Percentiles rank a stretch among this genome's conserved stretches.
Evolutionary conservation across 2,329 filamentous ascomycete genomes (phyloP).

Genomic region (Cryphonectria carpinicola): DNA sequence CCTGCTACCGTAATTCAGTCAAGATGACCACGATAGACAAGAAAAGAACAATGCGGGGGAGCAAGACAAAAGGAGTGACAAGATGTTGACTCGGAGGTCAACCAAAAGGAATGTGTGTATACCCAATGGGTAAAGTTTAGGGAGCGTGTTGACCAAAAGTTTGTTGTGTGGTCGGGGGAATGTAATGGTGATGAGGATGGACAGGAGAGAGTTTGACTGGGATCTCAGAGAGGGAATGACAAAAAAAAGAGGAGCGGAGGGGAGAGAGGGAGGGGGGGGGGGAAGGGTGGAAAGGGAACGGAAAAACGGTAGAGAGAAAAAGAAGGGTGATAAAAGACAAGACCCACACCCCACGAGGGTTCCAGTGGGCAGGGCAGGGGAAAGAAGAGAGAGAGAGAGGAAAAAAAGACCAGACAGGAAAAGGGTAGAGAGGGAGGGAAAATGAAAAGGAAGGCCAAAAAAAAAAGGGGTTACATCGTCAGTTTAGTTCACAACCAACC

Average conservation of each 20-base stretch:
- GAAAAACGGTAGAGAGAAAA: neutral
- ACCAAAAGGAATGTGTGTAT: slow-evolving; percentile 9
- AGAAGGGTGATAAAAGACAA: neutral
- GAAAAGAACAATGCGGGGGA: neutral
- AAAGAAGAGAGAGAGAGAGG: neutral
- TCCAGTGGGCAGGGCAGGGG: neutral
- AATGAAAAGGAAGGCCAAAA: neutral
- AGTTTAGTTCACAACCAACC: neutral
- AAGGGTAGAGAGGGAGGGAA: neutral
- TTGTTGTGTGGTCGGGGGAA: neutral
- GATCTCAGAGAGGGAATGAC: neutral
- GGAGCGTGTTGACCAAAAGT: slow-evolving; percentile 10
- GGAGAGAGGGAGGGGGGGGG: neutral
- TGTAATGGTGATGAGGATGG: slow-evolving; percentile 13
- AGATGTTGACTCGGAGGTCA: neutral
- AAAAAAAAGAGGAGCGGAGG: neutral
- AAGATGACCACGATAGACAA: neutral
- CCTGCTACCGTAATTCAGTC: neutral
- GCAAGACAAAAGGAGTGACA: neutral
- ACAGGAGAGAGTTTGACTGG: slow-evolving; percentile 6
- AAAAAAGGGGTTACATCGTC: neutral
- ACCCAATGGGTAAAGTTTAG: neutral
- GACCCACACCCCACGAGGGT: slow-evolving; percentile 2
- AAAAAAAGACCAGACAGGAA: neutral
- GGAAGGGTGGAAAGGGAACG: neutral